Evolutionary conservation across 208 protist genomes (phyloP), one percentile per base, ranked within the genome.

Genomic region (Trypanosoma lewisi): DNA sequence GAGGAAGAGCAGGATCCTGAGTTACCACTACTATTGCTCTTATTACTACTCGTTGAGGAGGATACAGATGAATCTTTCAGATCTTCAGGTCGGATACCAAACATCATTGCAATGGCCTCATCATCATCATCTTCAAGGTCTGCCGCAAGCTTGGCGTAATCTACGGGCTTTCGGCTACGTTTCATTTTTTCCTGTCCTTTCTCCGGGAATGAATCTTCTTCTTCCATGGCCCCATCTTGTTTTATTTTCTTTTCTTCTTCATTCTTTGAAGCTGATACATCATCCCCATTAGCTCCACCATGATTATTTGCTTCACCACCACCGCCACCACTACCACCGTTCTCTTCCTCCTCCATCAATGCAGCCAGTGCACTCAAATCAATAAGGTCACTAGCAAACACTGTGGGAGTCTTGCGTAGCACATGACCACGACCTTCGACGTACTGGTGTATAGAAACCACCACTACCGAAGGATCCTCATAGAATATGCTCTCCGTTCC

Each of bases 401-500:
- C 56, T 19, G 71, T 54, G 3, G 66, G 67, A 1, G 31, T 47
- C 48, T 91, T 88, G 12, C 87, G 76, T 6, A 95, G 63, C 8
- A 89, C 67, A 72, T 93, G 90, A 0, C 77, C 80, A 2, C 67
- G 61, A 23, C 78, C 84, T 14, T 80, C 78, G 34, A 80, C 75
- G 71, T 97, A 87, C 51, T 97, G 82, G 67, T 99, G 97, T 6
- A 99, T 76, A 4, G 85, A 96, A 14, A 99, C 73, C 50, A 97
- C 97, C 0, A 98, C 77, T 5, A 98, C 89, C 23, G 77, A 87
- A 1, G 82, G 83, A 67, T 97, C 89, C 49, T 96, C 74, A 53
- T 96, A 87, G 63, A 98, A 98, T 33, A 97, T 88, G 50, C 75
- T 83, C 70, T 98, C 93, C 17, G 93, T 98, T 8, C 94, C 97